phyloP scores from a whole-genome alignment of 768 basidiomycete genomes.

The Rubroboletus pulcherrimus region DNA sequence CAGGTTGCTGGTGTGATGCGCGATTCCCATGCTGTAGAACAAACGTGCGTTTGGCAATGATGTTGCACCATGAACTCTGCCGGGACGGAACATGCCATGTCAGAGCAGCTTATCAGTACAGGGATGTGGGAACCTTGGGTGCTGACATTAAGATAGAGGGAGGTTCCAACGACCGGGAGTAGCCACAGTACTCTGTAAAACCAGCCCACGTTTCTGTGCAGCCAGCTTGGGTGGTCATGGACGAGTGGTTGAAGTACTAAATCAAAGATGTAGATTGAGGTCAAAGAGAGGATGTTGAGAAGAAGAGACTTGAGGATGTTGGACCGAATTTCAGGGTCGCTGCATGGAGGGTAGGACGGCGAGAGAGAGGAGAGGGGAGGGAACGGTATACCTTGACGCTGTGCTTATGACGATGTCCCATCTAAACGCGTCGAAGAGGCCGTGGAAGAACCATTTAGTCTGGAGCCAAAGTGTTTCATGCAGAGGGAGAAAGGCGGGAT shows the following conservation, averaged over 20 bases:
- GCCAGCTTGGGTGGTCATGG: constrained; percentile 57
- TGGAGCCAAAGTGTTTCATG: constrained; percentile 60
- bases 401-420: constrained; percentile 63
- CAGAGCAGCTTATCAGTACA: constrained; percentile 9
- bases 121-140: constrained; percentile 3
- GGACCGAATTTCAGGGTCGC: constrained; percentile 71
- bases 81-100: constrained; percentile 3
- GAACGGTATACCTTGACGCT: constrained; percentile 49
- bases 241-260: constrained; percentile 66
- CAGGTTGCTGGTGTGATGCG: constrained; percentile 47
- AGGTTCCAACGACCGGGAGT: constrained; percentile 67
- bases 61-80: constrained; percentile 74
- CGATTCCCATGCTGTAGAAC: constrained; percentile 66
- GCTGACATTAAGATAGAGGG: constrained; percentile 81
- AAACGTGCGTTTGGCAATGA: constrained; percentile 73
- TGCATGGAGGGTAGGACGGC: constrained; percentile 29
- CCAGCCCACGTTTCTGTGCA: constrained; percentile 70
- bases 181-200: constrained; percentile 79
- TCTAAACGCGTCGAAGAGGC: constrained; percentile 67
- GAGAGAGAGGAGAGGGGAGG: constrained; percentile 4
- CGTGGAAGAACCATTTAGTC: constrained; percentile 51
- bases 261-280: constrained; percentile 76
- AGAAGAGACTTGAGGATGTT: constrained; percentile 73
- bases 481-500: constrained; percentile 68
- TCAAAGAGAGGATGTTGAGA: constrained; percentile 66